phyloP scores from a whole-genome alignment of 208 protist species.

The Sergeia podlipaevii region DNA sequence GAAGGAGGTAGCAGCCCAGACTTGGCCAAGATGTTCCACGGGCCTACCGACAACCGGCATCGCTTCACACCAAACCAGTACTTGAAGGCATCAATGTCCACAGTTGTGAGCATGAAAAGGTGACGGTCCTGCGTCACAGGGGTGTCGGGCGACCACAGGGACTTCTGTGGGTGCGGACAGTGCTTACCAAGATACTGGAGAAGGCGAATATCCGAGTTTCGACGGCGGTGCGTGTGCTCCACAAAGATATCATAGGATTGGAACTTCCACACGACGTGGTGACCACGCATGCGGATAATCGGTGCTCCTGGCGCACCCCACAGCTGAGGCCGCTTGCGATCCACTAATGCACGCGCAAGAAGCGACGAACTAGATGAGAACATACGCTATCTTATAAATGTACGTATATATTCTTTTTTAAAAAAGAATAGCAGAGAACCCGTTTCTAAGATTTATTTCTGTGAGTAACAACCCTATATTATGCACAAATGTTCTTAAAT shows the following conservation, averaged over 20 bases:
- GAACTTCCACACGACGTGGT: slow-evolving; percentile 87
- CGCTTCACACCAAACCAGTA: slow-evolving; percentile 92
- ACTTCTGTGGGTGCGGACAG: slow-evolving; percentile 91
- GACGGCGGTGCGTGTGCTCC: slow-evolving; percentile 82
- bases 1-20: slow-evolving; percentile 83
- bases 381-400: slow-evolving; percentile 3
- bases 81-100: slow-evolving; percentile 91
- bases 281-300: slow-evolving; percentile 84
- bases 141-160: slow-evolving; percentile 90
- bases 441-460: no score
- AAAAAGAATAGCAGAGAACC: slow-evolving; percentile 14
- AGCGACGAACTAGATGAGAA: slow-evolving; percentile 9
- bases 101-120: slow-evolving; percentile 88
- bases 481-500: no score
- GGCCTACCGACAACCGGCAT: slow-evolving; percentile 66
- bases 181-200: slow-evolving; percentile 91
- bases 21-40: slow-evolving; percentile 86
- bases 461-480: no score
- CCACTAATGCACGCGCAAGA: slow-evolving; percentile 46
- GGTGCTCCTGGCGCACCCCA: slow-evolving; percentile 85
- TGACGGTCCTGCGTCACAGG: slow-evolving; percentile 88
- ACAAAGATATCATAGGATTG: slow-evolving; percentile 87
- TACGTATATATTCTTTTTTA: neutral
- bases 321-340: slow-evolving; percentile 59
- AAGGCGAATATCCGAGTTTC: slow-evolving; percentile 79